Evolutionary conservation across 208 protist species (phyloP), one percentile per base, ranked within the genome.

Genomic region (Leishmania aethiopica): DNA sequence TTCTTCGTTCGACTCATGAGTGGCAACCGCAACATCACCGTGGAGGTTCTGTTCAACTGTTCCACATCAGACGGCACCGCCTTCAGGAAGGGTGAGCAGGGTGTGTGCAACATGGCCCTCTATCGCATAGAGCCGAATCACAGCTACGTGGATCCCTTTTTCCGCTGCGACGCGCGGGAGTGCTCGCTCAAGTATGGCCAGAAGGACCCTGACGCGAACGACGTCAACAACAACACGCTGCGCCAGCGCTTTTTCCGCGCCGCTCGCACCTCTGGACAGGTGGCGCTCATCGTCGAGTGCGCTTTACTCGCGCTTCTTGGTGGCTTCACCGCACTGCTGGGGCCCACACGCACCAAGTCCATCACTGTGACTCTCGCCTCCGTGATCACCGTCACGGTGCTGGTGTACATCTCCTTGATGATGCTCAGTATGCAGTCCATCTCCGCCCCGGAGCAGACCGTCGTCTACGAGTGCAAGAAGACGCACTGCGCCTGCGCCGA

Each of bases 101-200:
- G 88, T 17, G 49, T 55, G 51, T 97, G 93, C 71, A 62, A 62
- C 72, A 90, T 97, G 84, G 83, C 86, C 47, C 84, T 97, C 62
- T 95, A 94, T 79, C 93, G 95, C 60, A 88, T 95, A 19, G 93
- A 97, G 83, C 89, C 85, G 13, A 75, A 93, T 55, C 25, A 82
- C 5, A 86, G 81, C 76, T 96, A 89, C 73, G 78, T 95, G 7
- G 95, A 97, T 80, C 78, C 92, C 0, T 97, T 97, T 83, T 96
- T 97, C 82, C 86, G 88, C 55, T 97, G 95, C 74, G 77, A 82
- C 19, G 84, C 90, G 17, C 67, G 53, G 0, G 5, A 81, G 74
- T 97, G 95, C 86, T 87, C 91, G 32, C 91, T 93, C 83, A 75
- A 78, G 49, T 75, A 87, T 53, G 81, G 37, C 19, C 79, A 88